These are phyloP conservation scores for Ilex paraguariensis DNA, from an alignment of 305 asterid species.

Conservation along the genomic window DNA sequence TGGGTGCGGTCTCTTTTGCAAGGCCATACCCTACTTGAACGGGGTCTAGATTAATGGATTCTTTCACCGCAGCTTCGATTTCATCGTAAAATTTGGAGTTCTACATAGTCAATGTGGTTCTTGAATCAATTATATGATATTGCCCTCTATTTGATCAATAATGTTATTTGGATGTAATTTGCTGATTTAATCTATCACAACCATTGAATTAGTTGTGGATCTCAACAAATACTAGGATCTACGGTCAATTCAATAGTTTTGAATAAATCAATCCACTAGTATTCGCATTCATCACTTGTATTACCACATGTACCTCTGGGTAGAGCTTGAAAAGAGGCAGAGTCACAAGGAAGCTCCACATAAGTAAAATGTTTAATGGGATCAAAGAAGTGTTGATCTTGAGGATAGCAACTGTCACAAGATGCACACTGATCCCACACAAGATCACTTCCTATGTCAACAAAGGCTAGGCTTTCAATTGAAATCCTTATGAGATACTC, in stretches of 20 bases:
- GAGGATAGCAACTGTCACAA: neutral
- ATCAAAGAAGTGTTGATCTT: neutral
- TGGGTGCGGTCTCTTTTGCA: too few relatives aligned
- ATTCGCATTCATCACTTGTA: neutral
- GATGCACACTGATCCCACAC: neutral
- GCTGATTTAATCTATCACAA: too few relatives aligned
- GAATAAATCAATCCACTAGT: neutral
- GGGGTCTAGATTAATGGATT: neutral
- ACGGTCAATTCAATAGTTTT: too few relatives aligned
- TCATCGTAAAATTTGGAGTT: neutral
- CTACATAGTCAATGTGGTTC: neutral
- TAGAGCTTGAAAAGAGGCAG: neutral
- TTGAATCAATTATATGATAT: neutral
- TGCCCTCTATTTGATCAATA: too few relatives aligned
- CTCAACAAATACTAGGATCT: too few relatives aligned
- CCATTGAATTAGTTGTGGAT: too few relatives aligned
- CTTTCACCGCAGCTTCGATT: neutral
- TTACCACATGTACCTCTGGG: neutral
- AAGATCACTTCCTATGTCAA: too few relatives aligned
- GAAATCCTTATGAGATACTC: neutral
- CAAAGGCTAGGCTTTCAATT: too few relatives aligned
- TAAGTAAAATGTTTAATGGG: neutral
- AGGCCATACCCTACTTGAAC: neutral
- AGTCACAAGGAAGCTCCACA: neutral
- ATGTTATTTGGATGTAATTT: too few relatives aligned